Evolutionary conservation across 805 yeast genomes (phyloP), one percentile per base, ranked within the genome.

Genomic region (Pichia ethanolica): DNA sequence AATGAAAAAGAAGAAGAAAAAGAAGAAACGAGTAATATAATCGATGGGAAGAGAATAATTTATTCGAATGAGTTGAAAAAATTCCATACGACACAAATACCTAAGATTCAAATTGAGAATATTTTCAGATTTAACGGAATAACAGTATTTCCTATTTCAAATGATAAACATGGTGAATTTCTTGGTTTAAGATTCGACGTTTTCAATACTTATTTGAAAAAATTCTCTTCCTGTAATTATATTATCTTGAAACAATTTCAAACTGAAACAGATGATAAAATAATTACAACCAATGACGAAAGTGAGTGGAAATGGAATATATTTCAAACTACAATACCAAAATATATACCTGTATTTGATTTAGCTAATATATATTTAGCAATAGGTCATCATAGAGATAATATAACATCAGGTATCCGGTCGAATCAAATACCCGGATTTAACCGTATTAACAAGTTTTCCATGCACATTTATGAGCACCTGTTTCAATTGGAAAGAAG

Each of bases 161-260:
- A 45, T 13, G 67, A 58, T 10, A 49, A 55, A 0, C 46, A 53
- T 10, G 69, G 65, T 9, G 59, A 62, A 10, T 59, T 70, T 35
- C 51, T 78, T 33, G 83, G 83, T 0, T 53, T 78, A 7, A 60
- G 83, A n/a, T 77, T 77, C 55, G 83, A 78, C 51, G 56, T 70
- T 2, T 71, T 66, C 53, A 65, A 65, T 42, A 32, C 40, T 3
- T 59, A 66, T 3, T 53, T 56, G 13, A 35, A 49, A 3, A 61
- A 62, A 36, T 78, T 62, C 55, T 39, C 59, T 5, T 56, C 61
- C 1, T 78, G 82, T 3, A 81, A 77, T 55, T 78, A 78, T 57
- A 67, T 73, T 13, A 77, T 78, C 3, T 61, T 78, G 40, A 55
- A 58, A 25, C 59, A 51, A 41, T n/a, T 37, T 32, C 42, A 47